Conservation (phyloP, 2,329 filamentous ascomycete genomes). For the Geosmithia flava region DNA sequence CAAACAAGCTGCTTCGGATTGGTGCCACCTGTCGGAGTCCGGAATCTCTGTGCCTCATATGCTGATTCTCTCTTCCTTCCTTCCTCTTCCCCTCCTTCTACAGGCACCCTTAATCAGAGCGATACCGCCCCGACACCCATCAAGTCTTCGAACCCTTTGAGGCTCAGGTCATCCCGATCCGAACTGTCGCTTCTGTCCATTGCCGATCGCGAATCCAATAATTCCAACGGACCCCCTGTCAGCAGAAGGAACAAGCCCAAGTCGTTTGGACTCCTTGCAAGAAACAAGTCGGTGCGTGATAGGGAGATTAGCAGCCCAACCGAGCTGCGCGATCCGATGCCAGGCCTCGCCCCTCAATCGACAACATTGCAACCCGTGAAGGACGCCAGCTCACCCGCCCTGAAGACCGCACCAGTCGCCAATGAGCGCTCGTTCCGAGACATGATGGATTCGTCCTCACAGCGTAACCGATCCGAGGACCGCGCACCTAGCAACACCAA, state of each 20-base stretch:
- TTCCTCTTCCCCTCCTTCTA: not conserved
- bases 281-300: conserved; percentile 38
- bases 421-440: conserved; percentile 57
- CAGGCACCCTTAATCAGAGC: not conserved
- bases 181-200: conserved; percentile 38
- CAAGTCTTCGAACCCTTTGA: not conserved
- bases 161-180: conserved; percentile 25
- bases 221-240: conserved; percentile 14
- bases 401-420: conserved; percentile 51
- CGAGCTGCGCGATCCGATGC: conserved; percentile 13
- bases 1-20: not conserved
- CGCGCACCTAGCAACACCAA: conserved; percentile 25
- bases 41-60: no score
- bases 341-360: conserved; percentile 9
- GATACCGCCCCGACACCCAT: not conserved
- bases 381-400: conserved; percentile 16
- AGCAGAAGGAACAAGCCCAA: conserved; percentile 40
- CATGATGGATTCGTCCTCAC: conserved; percentile 48
- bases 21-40: not conserved
- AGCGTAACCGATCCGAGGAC: conserved; percentile 62
- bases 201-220: conserved; percentile 28
- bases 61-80: not conserved
- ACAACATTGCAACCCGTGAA: not conserved
- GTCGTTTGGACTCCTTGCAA: conserved; percentile 38
- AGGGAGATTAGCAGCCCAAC: conserved; percentile 30